Conservation (phyloP, 2,329 filamentous ascomycete genomes). For the Fusarium equiseti region DNA sequence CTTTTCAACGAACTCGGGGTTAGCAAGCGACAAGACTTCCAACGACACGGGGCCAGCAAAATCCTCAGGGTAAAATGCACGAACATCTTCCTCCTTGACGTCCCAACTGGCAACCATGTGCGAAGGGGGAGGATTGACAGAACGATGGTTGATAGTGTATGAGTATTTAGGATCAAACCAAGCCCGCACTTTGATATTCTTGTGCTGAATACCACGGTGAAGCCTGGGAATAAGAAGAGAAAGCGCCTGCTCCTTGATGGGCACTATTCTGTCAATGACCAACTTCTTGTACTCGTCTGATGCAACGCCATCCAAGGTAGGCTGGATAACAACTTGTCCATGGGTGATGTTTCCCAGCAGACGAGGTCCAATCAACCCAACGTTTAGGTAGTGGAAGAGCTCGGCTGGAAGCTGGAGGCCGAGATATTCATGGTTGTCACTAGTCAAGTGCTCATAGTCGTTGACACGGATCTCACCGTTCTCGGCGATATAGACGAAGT, state of each 20-base stretch:
- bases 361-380: conserved; percentile 81
- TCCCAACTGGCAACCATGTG: conserved; percentile 74
- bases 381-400: conserved; percentile 89
- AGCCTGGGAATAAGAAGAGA: conserved; percentile 83
- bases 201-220: conserved; percentile 85
- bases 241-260: conserved; percentile 80
- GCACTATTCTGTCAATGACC: conserved; percentile 78
- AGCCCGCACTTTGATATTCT: conserved; percentile 79
- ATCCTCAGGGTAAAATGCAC: conserved; percentile 60
- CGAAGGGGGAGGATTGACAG: conserved; percentile 61
- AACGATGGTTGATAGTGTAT: conserved; percentile 74
- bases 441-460: conserved; percentile 78
- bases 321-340: conserved; percentile 79
- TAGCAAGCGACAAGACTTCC: conserved; percentile 76
- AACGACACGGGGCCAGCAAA: conserved; percentile 60
- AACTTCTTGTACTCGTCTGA: conserved; percentile 85
- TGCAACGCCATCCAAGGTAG: conserved; percentile 87
- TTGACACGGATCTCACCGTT: conserved; percentile 83
- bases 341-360: conserved; percentile 86
- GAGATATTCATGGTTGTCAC: conserved; percentile 89
- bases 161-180: conserved; percentile 84
- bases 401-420: conserved; percentile 92
- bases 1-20: conserved; percentile 75
- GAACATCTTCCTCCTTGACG: conserved; percentile 71
- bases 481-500: conserved; percentile 84